Evolutionary conservation across 2,329 filamentous ascomycete species (phyloP).

Genomic region (Rutstroemia sydowiana): DNA sequence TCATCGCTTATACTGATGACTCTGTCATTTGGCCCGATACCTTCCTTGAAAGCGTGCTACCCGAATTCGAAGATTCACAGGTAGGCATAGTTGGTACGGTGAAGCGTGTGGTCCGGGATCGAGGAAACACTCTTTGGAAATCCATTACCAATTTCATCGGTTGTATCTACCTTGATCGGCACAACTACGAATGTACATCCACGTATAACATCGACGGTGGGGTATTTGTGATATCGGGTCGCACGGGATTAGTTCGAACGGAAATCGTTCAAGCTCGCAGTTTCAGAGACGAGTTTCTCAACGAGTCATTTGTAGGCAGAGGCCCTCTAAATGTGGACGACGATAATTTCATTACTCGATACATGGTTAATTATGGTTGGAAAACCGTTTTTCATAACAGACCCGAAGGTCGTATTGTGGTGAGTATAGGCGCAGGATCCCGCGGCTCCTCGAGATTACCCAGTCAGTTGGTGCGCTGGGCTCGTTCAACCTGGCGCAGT

Average conservation of each 20-base stretch:
- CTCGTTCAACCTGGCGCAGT: conserved; percentile 49
- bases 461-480: conserved; percentile 49
- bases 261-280: conserved; percentile 38
- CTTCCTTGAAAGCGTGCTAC: conserved; percentile 15
- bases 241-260: conserved; percentile 46
- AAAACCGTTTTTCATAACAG: conserved; percentile 48
- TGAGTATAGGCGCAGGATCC: conserved; percentile 43
- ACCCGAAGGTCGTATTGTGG: conserved; percentile 41
- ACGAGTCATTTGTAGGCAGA: conserved; percentile 44
- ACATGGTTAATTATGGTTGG: conserved; percentile 42
- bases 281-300: conserved; percentile 39
- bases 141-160: conserved; percentile 45
- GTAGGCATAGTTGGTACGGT: conserved; percentile 51
- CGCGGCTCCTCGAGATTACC: conserved; percentile 37
- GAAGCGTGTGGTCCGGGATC: conserved; percentile 43
- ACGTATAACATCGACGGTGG: conserved; percentile 51
- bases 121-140: conserved; percentile 8
- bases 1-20: conserved; percentile 18
- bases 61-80: conserved; percentile 18
- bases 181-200: conserved; percentile 54
- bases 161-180: conserved; percentile 50
- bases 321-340: conserved; percentile 48
- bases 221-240: conserved; percentile 50
- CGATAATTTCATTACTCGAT: conserved; percentile 55
- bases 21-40: conserved; percentile 18